A percentile compares a stretch with the other conserved stretches of the same genome.
Evolutionary conservation across 371 early-diverging fungal species (phyloP).

Genomic region (Zychaea mexicana): DNA sequence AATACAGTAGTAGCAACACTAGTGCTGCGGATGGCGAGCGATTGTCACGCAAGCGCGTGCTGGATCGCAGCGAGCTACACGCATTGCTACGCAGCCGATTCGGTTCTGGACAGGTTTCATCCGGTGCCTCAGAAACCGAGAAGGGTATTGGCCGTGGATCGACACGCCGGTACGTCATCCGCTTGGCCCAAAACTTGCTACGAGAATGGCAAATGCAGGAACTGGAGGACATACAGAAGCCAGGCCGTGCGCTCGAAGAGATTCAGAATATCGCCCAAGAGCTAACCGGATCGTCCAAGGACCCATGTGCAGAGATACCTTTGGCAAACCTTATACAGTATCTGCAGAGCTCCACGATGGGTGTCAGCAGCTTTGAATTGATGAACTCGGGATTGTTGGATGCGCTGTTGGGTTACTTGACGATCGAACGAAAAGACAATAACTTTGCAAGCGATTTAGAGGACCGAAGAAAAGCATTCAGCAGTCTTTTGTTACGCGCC

Average conservation of each 20-base stretch:
- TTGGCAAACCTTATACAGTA: conserved; percentile 24
- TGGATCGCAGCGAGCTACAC: conserved; percentile 32
- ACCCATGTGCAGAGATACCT: conserved; percentile 13
- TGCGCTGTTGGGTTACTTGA: conserved; percentile 55
- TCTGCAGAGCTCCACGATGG: conserved; percentile 35
- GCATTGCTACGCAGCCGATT: conserved; percentile 35
- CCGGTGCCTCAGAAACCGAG: conserved; percentile 11
- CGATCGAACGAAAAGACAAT: conserved; percentile 18
- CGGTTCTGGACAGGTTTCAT: conserved; percentile 7
- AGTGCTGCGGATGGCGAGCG: background rate
- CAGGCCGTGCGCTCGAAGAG: conserved; percentile 27
- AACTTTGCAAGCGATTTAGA: conserved; percentile 7
- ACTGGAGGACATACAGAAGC: background rate
- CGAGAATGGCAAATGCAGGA: background rate
- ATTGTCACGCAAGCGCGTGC: conserved; percentile 17
- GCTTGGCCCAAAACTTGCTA: conserved; percentile 31
- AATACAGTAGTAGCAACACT: background rate
- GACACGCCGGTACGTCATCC: conserved; percentile 37
- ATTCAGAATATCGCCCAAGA: conserved; percentile 24
- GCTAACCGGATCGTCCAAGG: conserved; percentile 10
- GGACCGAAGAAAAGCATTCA: conserved; percentile 36
- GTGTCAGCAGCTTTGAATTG: conserved; percentile 85
- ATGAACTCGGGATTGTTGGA: conserved; percentile 76
- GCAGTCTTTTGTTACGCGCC: conserved; percentile 55
- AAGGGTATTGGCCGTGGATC: conserved; percentile 42